Percentiles rank a stretch among this genome's conserved stretches.
Conservation (phyloP, 345 rosid genomes). For the Lepidium sativum region DNA sequence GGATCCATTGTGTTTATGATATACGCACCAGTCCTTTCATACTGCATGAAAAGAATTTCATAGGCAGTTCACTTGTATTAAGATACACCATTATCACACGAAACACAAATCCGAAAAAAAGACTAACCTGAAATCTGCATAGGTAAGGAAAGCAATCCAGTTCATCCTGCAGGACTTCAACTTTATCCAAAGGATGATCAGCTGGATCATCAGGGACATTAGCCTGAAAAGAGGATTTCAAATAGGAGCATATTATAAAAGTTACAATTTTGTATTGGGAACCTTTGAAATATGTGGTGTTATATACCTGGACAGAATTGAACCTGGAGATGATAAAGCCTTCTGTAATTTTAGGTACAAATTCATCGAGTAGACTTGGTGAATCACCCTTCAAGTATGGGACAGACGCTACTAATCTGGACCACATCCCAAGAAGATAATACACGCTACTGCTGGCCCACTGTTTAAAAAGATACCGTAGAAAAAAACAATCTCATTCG, state of each 20-base stretch:
- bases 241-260: not conserved
- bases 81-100: not conserved
- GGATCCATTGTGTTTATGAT: conserved; percentile 91
- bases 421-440: conserved; percentile 94
- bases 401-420: conserved; percentile 87
- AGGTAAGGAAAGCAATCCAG: conserved; percentile 96
- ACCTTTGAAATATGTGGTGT: not conserved
- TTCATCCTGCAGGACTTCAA: conserved; percentile 97
- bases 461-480: conserved; percentile 27
- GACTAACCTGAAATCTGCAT: conserved; percentile 91
- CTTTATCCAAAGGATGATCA: conserved; percentile 91
- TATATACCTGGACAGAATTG: conserved; percentile 79
- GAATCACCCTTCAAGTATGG: conserved; percentile 96
- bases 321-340: conserved; percentile 93
- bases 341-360: conserved; percentile 96
- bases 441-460: conserved; percentile 99
- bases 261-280: not conserved
- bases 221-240: conserved; percentile 40
- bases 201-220: conserved; percentile 72
- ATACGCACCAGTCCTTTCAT: conserved; percentile 77
- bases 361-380: conserved; percentile 94
- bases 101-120: not conserved
- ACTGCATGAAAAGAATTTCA: conserved; percentile 40
- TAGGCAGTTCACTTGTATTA: conserved; percentile 13
- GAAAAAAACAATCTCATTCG: not conserved